phyloP scores from a whole-genome alignment of 2,329 filamentous ascomycete species.

The Paraphoma sp. region DNA sequence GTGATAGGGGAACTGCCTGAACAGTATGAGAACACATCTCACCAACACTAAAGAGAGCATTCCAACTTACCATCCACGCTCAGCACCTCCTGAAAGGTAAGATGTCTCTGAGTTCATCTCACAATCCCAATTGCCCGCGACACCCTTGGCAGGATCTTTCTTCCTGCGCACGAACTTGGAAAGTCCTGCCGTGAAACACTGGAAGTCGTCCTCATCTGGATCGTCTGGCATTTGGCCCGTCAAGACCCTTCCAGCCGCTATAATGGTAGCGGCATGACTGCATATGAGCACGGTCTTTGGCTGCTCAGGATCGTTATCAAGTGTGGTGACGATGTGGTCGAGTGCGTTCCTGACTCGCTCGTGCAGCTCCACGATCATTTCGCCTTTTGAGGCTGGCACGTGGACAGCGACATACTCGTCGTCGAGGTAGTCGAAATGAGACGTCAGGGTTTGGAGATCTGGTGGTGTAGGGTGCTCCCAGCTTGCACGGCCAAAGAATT shows the following conservation, averaged over 20 bases:
- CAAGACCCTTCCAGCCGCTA: constrained; percentile 81
- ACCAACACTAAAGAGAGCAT: background rate
- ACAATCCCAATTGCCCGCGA: constrained; percentile 82
- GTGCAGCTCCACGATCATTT: constrained; percentile 81
- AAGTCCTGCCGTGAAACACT: constrained; percentile 82
- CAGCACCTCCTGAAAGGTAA: constrained; percentile 79
- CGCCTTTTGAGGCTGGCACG: constrained; percentile 74
- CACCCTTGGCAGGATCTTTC: constrained; percentile 61
- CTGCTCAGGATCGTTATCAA: constrained; percentile 71
- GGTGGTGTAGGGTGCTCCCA: constrained; percentile 87
- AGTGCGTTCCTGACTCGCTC: constrained; percentile 76
- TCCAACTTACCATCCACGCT: constrained; percentile 78
- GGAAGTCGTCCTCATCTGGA: constrained; percentile 78
- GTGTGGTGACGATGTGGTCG: constrained; percentile 71
- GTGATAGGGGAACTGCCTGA: constrained; percentile 6
- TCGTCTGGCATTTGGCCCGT: constrained; percentile 79
- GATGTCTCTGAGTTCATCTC: constrained; percentile 82
- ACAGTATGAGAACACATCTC: background rate
- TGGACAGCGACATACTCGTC: constrained; percentile 67
- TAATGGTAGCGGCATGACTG: constrained; percentile 88
- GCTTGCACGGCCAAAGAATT: constrained; percentile 89
- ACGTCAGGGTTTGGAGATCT: constrained; percentile 63
- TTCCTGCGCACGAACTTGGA: constrained; percentile 68
- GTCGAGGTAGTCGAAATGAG: constrained; percentile 71
- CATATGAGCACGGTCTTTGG: constrained; percentile 77